These are phyloP conservation scores for Saprolegnia diclina DNA, from an alignment of 352 stramenopile genomes.

Conservation along the genomic window DNA sequence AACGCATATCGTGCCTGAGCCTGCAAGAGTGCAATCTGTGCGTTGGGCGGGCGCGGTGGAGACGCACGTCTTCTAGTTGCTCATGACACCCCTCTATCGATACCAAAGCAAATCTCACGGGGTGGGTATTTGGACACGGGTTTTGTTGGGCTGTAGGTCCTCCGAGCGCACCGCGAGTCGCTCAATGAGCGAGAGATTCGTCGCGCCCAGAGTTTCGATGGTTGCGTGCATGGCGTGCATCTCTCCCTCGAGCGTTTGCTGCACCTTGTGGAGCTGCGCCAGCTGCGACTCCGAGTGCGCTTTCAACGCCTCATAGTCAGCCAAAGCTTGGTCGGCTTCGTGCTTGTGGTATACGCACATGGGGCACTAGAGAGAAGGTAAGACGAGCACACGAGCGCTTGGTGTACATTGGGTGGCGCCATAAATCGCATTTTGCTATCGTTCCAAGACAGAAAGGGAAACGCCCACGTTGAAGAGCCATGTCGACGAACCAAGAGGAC, in stretches of 20 bases:
- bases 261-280: background rate
- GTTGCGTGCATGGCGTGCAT: background rate
- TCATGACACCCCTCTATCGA: too few species aligned
- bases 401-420: background rate
- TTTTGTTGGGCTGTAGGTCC: too few species aligned
- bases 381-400: too few species aligned
- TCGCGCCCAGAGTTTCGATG: background rate
- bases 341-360: background rate
- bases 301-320: background rate
- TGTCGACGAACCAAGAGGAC: background rate
- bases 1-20: too few species aligned
- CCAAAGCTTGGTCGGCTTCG: background rate
- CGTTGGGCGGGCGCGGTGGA: too few species aligned
- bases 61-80: too few species aligned
- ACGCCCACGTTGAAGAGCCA: background rate
- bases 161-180: background rate
- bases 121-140: too few species aligned
- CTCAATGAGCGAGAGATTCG: background rate
- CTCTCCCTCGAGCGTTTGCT: background rate
- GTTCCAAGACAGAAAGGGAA: background rate
- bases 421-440: background rate
- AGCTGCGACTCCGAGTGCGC: background rate
- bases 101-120: too few species aligned
- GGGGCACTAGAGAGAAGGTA: background rate
- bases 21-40: too few species aligned